Base-by-base conservation (phyloP, 2,329 filamentous ascomycete genomes). In the Bertia moriformis region DNA sequence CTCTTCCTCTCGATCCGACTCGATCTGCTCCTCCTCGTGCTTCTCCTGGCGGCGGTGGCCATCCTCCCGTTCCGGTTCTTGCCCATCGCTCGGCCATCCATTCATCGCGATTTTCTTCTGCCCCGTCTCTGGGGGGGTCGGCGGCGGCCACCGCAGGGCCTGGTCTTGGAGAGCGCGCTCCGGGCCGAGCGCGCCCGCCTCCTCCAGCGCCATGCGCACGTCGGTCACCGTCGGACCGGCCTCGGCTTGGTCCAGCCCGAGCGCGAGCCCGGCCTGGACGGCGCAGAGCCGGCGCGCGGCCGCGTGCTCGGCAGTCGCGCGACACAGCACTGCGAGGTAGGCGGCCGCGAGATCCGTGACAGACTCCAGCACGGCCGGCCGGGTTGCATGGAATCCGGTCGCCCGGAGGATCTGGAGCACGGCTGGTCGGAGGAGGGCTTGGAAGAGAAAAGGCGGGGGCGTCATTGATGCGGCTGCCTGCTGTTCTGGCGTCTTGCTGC, bases 391-490 rank as follows among this genome's bases (percentile, higher is more conserved):
- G 62, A 93, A 96, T 54, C 89, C 89, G 18, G 86, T 81, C 19
- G 88, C 85, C 52, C 89, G 86, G 39, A 96, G 76, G 51, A 93
- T 89, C 60, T 95, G 87, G 42, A 96, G 75, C 43, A 95, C 75
- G 37, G 80, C 79, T 2, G 89, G 89, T 32, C 87, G 85, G 41
- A 96, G 70, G 45, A 94, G 78, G 43, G 83, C 80, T 59, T 85
- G 80, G 61, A 81, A 72, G 38, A 83, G 65, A 44, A 64, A 59
- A 41, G 60, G 56, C 36, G 61, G 58, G 14, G 63, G 60, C 57
- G 66, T 68, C 52, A 46, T 60, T 47, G 35, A n/a, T n/a, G n/a
- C n/a, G n/a, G n/a, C n/a, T n/a, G n/a, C 45, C 42, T 36, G 19
- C 38, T 20, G 33, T 27, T n/a, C 4, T 24, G 7, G n/a, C n/a